Percentiles rank a stretch among this genome's conserved stretches.
These are phyloP conservation scores for Microsporum canis DNA, from an alignment of 2,329 filamentous ascomycete genomes.

Conservation along the genomic window DNA sequence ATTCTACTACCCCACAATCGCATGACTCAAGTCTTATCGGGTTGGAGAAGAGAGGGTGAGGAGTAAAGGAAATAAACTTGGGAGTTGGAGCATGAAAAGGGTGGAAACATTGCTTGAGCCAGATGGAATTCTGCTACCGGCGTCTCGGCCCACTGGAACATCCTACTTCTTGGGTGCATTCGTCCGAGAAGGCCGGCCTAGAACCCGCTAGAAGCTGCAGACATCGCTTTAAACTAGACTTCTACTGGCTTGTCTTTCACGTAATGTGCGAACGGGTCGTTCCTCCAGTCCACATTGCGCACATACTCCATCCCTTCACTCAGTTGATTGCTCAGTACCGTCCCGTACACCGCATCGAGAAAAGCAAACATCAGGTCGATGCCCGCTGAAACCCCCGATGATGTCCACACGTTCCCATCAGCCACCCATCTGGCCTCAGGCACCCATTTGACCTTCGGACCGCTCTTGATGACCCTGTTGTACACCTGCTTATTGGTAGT, in stretches of 20 bases:
- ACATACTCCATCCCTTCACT: constrained; percentile 48
- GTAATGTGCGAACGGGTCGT: constrained; percentile 44
- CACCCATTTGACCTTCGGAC: constrained; percentile 49
- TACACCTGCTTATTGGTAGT: constrained; percentile 57
- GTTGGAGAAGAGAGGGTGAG: background rate
- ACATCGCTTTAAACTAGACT: background rate
- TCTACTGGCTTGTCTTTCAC: background rate
- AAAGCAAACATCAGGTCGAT: constrained; percentile 52
- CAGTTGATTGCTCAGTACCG: constrained; percentile 38
- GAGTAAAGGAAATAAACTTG: background rate
- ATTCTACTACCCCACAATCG: background rate
- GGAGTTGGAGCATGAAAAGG: background rate
- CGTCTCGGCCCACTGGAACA: background rate
- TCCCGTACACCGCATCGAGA: constrained; percentile 44
- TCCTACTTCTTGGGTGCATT: background rate
- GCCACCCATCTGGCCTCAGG: constrained; percentile 51
- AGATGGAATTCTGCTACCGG: background rate
- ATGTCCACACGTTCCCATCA: constrained; percentile 57
- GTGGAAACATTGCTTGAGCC: background rate
- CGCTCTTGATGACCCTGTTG: constrained; percentile 37
- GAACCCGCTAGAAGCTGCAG: background rate
- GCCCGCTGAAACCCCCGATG: constrained; percentile 51
- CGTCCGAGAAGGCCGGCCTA: background rate
- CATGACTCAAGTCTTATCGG: background rate
- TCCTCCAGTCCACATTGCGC: constrained; percentile 39